Percentiles rank a stretch among this genome's conserved stretches.
Evolutionary conservation across 352 stramenopile species (phyloP).

Genomic region (Pythium aquatile): DNA sequence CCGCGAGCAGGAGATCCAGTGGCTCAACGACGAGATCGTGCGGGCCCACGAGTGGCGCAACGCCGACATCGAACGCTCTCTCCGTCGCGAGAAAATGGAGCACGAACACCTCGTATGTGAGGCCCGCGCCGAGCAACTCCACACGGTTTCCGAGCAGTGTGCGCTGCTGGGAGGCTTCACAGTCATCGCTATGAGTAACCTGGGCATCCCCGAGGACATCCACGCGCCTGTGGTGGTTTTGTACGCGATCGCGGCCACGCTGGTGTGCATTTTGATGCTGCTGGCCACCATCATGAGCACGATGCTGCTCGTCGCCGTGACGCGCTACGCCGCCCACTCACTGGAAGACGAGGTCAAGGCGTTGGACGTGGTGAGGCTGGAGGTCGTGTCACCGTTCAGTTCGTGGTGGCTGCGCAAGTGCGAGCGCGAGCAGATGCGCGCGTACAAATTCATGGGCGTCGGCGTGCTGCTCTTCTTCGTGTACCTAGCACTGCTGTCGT

Average conservation of each 20-base stretch:
- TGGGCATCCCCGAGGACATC: conserved; percentile 41
- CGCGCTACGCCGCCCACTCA: conserved; percentile 51
- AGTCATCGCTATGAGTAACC: conserved; percentile 62
- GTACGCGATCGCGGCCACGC: conserved; percentile 44
- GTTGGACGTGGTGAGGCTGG: conserved; percentile 45
- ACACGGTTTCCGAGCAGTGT: conserved; percentile 65
- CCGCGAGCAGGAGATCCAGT: conserved; percentile 74
- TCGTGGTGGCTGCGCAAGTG: conserved; percentile 64
- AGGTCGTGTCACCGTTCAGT: conserved; percentile 57
- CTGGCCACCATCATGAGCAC: conserved; percentile 67
- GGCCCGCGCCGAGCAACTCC: conserved; percentile 67
- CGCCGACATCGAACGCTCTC: conserved; percentile 64
- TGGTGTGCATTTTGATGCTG: conserved; percentile 59
- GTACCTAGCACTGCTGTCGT: conserved; percentile 54
- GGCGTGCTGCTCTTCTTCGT: conserved; percentile 74
- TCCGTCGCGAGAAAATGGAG: conserved; percentile 62
- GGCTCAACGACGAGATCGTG: conserved; percentile 73
- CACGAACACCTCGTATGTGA: conserved; percentile 63
- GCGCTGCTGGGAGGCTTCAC: conserved; percentile 70
- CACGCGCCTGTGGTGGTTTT: conserved; percentile 36
- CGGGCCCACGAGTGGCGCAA: conserved; percentile 64
- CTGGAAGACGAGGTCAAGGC: conserved; percentile 53
- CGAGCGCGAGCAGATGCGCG: conserved; percentile 66
- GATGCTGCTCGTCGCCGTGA: conserved; percentile 64
- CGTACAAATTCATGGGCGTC: conserved; percentile 71